Evolutionary conservation across 2,329 filamentous ascomycete species (phyloP).

Genomic region (Ophiostoma triangulosporum): DNA sequence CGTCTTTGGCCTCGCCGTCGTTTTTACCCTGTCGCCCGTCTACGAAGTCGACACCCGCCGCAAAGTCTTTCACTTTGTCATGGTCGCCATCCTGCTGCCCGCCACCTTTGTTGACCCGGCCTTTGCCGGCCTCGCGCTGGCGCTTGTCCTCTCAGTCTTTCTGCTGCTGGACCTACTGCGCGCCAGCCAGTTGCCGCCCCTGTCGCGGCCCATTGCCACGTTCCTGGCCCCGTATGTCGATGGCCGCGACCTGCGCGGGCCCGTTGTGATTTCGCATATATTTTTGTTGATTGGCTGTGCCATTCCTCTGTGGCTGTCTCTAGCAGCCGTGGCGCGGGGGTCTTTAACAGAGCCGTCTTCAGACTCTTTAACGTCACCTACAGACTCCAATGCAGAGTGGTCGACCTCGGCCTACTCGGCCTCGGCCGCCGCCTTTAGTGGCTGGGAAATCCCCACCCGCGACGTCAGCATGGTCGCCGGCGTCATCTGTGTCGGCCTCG

Average conservation of each 20-base stretch:
- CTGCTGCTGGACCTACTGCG: slow-evolving; percentile 78
- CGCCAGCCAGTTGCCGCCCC: slow-evolving; percentile 78
- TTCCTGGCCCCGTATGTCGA: slow-evolving; percentile 94
- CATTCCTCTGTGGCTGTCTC: slow-evolving; percentile 80
- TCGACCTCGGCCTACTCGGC: too few relatives aligned
- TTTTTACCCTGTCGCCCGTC: slow-evolving; percentile 59
- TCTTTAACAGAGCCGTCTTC: too few relatives aligned
- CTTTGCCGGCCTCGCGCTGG: slow-evolving; percentile 69
- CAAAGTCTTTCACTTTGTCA: slow-evolving; percentile 97
- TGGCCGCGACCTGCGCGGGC: slow-evolving; percentile 79
- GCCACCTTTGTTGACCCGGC: slow-evolving; percentile 75
- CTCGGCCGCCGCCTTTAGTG: too few relatives aligned
- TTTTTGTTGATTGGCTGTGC: slow-evolving; percentile 92
- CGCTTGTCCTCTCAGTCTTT: slow-evolving; percentile 69
- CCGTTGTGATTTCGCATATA: slow-evolving; percentile 90
- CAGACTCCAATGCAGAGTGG: too few relatives aligned
- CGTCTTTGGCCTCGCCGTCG: slow-evolving; percentile 54
- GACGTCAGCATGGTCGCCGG: slow-evolving; percentile 87
- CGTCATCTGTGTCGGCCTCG: slow-evolving; percentile 87
- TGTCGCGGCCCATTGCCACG: slow-evolving; percentile 70
- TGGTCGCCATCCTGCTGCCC: slow-evolving; percentile 90
- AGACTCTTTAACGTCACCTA: too few relatives aligned
- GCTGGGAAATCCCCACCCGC: slow-evolving; percentile 59
- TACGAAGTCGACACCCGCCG: slow-evolving; percentile 91
- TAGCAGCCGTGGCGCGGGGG: too few relatives aligned